Base-by-base conservation (phyloP, 805 yeast species). In the Candida succiphila region DNA sequence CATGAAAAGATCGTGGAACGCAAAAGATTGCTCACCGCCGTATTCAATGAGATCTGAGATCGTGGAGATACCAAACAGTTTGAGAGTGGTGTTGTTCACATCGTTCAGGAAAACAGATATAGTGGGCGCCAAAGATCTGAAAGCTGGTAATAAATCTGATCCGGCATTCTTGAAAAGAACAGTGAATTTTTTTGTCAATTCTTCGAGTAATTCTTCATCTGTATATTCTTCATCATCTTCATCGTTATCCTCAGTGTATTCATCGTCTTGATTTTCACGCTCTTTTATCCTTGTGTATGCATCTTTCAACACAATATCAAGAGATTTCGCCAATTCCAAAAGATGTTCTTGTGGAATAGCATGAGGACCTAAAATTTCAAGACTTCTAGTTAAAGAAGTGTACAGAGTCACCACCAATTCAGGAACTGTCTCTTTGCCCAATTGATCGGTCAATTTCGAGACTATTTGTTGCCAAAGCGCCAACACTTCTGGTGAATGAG, bases 161-260 rank as follows among this genome's bases (percentile, higher is more conserved):
- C 72, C 69, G 17, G 72, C 63, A 27, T 72, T 68, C 53, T 74
- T 79, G 67, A 89, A 81, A 14, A 86, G 65, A 1, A 80, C 67
- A 7, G 80, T 67, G 25, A 92, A 56, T 1, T 81, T 77, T 51
- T 80, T 82, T 52, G 81, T 83, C 41, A 87, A 75, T 51, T 89
- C 95, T 46, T 86, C 94, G 33, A 87, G 60, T 30, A 92, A 62
- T 50, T 88, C 96, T 51, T 87, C 96, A 54, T 92, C 97, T 1
- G 92, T 78, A 45, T 67, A 74, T 46, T 82, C 94, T 37, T 77
- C 86, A 36, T 88, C 96, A 36, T 79, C 87, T 35, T 75, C 83
- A 37, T 81, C 94, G 5, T 78, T 64, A 29, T 85, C 96, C 58
- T 86, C 96, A 38, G 81, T 80, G 54, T 79, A 87, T 46, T 84